Conservation (phyloP, 306 rosid genomes). For the Sphenostylis stenocarpa region DNA sequence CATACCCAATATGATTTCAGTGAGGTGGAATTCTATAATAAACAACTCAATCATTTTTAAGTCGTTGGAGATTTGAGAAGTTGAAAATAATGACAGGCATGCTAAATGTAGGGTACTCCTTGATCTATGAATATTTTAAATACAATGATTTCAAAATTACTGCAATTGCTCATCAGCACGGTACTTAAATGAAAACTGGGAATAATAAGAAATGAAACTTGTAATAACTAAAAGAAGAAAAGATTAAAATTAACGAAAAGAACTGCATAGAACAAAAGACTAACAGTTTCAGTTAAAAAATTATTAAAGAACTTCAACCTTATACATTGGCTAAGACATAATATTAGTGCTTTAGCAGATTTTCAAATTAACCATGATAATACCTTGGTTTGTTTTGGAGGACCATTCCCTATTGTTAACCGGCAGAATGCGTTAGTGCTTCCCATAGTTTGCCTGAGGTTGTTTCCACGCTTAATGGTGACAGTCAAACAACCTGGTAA, state of each 20-base stretch:
- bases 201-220: neutral
- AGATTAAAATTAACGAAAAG: neutral
- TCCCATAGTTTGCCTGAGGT: constrained; percentile 95
- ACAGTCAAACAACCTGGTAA: constrained; percentile 98
- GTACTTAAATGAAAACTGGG: constrained; percentile 4
- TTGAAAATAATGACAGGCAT: constrained; percentile 6
- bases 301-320: constrained; percentile 10
- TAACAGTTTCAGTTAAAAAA: neutral
- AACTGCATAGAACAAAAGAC: neutral
- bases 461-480: constrained; percentile 84
- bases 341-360: constrained; percentile 13
- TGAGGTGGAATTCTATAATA: neutral
- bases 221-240: neutral
- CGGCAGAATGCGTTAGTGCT: constrained; percentile 94
- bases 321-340: constrained; percentile 18
- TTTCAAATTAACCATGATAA: constrained; percentile 15
- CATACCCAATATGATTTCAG: neutral
- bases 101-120: neutral
- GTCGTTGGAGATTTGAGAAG: neutral
- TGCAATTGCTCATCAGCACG: neutral
- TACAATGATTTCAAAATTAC: constrained; percentile 3
- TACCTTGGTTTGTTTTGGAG: constrained; percentile 98
- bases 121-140: neutral
- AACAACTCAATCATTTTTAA: neutral
- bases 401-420: constrained; percentile 87